These are phyloP conservation scores for Glycine latifolia DNA, from an alignment of 306 rosid species.

Conservation along the genomic window DNA sequence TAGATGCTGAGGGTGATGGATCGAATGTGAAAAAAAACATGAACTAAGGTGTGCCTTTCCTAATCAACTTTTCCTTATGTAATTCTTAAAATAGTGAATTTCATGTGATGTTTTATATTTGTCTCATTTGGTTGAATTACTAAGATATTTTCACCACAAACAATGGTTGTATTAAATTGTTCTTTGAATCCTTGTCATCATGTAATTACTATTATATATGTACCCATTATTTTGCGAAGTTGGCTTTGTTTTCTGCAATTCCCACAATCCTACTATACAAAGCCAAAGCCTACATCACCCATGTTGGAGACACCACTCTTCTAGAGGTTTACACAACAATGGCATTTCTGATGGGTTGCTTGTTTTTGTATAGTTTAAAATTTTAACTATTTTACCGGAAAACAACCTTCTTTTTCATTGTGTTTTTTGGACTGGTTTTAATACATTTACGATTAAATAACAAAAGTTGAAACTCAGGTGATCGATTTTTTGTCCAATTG, in stretches of 20 bases:
- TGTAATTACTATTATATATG: background rate
- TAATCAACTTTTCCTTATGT: slow-evolving; percentile 23
- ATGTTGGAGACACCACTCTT: background rate
- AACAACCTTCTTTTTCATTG: too few relatives aligned
- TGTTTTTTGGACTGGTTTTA: too few relatives aligned
- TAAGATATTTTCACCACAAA: background rate
- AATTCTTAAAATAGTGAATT: slow-evolving; percentile 29
- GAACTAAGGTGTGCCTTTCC: slow-evolving; percentile 69
- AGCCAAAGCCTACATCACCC: slow-evolving; percentile 24
- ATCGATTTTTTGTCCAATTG: too few relatives aligned
- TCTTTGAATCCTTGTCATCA: background rate
- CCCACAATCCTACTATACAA: slow-evolving; percentile 39
- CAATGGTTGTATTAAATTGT: background rate
- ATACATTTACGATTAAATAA: too few relatives aligned
- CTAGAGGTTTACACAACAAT: background rate
- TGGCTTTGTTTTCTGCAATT: slow-evolving; percentile 51
- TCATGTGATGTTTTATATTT: slow-evolving; percentile 18
- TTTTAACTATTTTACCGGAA: too few relatives aligned
- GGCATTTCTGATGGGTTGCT: background rate
- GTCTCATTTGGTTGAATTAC: slow-evolving; percentile 22
- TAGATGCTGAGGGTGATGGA: slow-evolving; percentile 53
- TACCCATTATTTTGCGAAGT: slow-evolving; percentile 35
- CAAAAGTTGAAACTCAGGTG: too few relatives aligned
- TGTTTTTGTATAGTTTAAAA: too few relatives aligned
- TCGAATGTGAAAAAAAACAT: slow-evolving; percentile 55